Evolutionary conservation across 495 filamentous ascomycete species (phyloP).

Genomic region (Xylaria castorea): DNA sequence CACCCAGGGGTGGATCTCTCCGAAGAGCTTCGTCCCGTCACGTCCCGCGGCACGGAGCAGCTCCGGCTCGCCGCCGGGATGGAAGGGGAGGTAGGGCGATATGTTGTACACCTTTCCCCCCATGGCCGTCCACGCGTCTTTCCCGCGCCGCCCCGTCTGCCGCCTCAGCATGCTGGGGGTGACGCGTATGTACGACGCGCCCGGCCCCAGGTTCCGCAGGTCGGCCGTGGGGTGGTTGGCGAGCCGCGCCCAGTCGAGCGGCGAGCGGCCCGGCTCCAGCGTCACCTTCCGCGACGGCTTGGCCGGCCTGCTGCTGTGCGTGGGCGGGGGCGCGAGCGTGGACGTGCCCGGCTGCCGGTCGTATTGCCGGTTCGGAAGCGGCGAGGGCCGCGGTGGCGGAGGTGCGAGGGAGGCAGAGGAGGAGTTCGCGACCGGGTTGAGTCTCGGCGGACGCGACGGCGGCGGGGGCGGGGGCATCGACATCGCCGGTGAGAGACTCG

Average conservation of each 20-base stretch:
- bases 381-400: slow-evolving; percentile 27
- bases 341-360: slow-evolving; percentile 45
- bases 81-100: slow-evolving; percentile 85
- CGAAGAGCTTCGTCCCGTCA: slow-evolving; percentile 81
- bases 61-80: slow-evolving; percentile 90
- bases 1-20: slow-evolving; percentile 96
- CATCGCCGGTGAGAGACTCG: slow-evolving; percentile 25
- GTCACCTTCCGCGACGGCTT: slow-evolving; percentile 66
- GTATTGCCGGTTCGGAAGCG: slow-evolving; percentile 41
- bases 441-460: slow-evolving; percentile 34
- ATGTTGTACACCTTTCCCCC: slow-evolving; percentile 93
- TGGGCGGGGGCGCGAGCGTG: slow-evolving; percentile 54
- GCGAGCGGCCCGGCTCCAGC: slow-evolving; percentile 85
- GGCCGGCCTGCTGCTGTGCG: slow-evolving; percentile 52
- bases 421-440: slow-evolving; percentile 27
- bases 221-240: slow-evolving; percentile 67
- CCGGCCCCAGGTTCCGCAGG: slow-evolving; percentile 63
- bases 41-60: slow-evolving; percentile 79
- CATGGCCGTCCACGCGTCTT: slow-evolving; percentile 86
- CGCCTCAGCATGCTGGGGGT: slow-evolving; percentile 77
- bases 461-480: slow-evolving; percentile 30
- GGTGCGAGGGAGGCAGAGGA: slow-evolving; percentile 33
- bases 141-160: slow-evolving; percentile 79
- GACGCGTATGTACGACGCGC: slow-evolving; percentile 62
- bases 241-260: slow-evolving; percentile 92